These are phyloP conservation scores for Neoscytalidium dimidiatum DNA, from an alignment of 2,329 filamentous ascomycete species.

Conservation along the genomic window DNA sequence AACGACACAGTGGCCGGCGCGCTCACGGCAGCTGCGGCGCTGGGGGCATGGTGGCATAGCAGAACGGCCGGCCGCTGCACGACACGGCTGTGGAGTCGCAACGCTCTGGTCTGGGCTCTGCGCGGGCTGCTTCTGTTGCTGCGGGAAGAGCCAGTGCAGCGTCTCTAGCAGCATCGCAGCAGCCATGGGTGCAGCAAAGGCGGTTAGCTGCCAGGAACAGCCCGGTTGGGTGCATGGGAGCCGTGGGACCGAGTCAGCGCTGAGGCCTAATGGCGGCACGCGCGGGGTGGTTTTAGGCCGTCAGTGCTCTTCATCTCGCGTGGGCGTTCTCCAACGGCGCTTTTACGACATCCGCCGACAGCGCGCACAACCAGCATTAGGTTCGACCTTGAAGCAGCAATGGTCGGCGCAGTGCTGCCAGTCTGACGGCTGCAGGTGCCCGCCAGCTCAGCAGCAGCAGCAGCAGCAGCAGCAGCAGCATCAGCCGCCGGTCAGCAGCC, in stretches of 20 bases:
- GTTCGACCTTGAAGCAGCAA: background rate
- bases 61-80: background rate
- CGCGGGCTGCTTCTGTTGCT: background rate
- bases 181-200: background rate
- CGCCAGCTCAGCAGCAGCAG: background rate
- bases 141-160: background rate
- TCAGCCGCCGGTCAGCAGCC: background rate
- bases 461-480: background rate
- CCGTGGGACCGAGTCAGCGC: background rate
- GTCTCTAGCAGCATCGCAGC: background rate
- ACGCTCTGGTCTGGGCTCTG: background rate
- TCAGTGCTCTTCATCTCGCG: constrained; percentile 2
- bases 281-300: background rate
- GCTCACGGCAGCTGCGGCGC: too few species aligned
- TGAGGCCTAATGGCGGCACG: background rate
- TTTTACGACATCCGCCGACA: background rate
- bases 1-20: background rate
- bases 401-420: background rate
- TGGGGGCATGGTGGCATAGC: too few species aligned
- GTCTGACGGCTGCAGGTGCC: background rate
- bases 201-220: constrained; percentile 6
- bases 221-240: constrained; percentile 3
- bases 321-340: background rate
- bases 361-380: background rate
- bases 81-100: constrained; percentile 2